Conservation (phyloP, 208 protist species). For the Wallacemonas sp. region DNA sequence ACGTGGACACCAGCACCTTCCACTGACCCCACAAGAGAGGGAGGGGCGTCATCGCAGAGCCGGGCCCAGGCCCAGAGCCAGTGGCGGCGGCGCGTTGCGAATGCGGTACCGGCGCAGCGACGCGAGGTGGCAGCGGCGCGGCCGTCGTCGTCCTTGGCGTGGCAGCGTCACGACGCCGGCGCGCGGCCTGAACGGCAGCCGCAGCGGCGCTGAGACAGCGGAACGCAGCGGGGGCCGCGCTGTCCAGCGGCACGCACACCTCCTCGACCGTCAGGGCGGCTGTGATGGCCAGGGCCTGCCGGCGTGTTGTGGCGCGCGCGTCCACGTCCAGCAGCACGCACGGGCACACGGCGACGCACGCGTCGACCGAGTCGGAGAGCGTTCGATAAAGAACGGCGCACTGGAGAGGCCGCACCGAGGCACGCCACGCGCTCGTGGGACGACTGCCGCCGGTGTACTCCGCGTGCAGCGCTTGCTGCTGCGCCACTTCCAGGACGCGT, state of each 20-base stretch:
- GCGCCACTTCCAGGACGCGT: conserved; percentile 1
- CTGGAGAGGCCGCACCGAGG: neutral
- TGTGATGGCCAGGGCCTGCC: neutral
- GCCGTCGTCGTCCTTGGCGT: neutral
- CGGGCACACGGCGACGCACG: neutral
- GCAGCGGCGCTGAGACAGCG: neutral
- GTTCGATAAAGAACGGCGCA: conserved; percentile 11
- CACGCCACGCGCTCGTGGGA: neutral
- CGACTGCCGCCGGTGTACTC: neutral
- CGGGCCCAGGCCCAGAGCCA: too few relatives aligned
- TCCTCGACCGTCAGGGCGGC: conserved; percentile 35
- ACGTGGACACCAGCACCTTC: conserved; percentile 53
- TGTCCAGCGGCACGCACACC: conserved; percentile 26
- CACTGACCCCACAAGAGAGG: conserved; percentile 43
- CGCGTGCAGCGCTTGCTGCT: conserved; percentile 1
- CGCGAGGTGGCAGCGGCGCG: neutral
- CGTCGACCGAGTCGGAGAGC: neutral
- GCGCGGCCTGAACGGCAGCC: neutral
- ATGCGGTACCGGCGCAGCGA: too few relatives aligned
- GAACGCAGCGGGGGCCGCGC: neutral
- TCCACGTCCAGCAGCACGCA: conserved; percentile 4
- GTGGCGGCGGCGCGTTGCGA: too few relatives aligned
- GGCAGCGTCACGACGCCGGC: neutral
- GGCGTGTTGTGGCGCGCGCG: neutral
- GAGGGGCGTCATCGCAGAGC: neutral